A percentile compares a stretch with the other conserved stretches of the same genome.
These are phyloP conservation scores for Saururus chinensis DNA, from an alignment of 164 flowering plant species.

Conservation along the genomic window DNA sequence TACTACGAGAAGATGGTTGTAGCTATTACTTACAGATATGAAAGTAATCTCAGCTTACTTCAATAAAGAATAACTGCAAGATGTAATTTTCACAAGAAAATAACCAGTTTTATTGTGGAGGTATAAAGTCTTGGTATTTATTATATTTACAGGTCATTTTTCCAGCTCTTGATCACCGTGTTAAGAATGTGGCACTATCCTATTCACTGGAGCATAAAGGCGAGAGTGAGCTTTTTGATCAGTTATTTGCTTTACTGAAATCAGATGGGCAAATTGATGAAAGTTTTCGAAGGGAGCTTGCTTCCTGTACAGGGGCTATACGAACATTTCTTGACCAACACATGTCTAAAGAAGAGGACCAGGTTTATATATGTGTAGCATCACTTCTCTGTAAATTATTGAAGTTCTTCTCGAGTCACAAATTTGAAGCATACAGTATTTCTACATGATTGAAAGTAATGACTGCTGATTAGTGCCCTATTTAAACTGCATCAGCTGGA, in stretches of 20 bases:
- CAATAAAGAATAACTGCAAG: not conserved
- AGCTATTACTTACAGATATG: no score
- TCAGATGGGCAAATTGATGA: slow-evolving; percentile 46
- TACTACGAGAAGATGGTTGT: no score
- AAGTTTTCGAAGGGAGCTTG: slow-evolving; percentile 63
- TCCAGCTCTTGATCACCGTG: slow-evolving; percentile 88
- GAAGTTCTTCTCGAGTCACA: not conserved
- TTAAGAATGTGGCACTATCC: slow-evolving; percentile 85
- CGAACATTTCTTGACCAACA: slow-evolving; percentile 83
- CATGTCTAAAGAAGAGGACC: slow-evolving; percentile 95
- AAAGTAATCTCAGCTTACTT: not conserved
- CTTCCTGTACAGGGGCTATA: slow-evolving; percentile 77
- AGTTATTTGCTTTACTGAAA: slow-evolving; percentile 54
- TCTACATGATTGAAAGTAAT: not conserved
- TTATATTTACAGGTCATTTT: slow-evolving; percentile 63
- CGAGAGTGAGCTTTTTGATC: slow-evolving; percentile 76
- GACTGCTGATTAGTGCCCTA: not conserved
- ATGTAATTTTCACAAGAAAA: not conserved
- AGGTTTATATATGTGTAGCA: slow-evolving; percentile 31
- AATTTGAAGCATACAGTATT: not conserved
- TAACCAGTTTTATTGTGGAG: not conserved
- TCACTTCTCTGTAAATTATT: no score
- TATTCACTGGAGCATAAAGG: slow-evolving; percentile 91
- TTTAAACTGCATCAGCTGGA: not conserved
- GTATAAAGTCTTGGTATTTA: not conserved